Percentiles rank a stretch among this genome's conserved stretches.
Conservation (phyloP, 1,284 basidiomycete genomes). For the Cutaneotrichosporon cutaneum region DNA sequence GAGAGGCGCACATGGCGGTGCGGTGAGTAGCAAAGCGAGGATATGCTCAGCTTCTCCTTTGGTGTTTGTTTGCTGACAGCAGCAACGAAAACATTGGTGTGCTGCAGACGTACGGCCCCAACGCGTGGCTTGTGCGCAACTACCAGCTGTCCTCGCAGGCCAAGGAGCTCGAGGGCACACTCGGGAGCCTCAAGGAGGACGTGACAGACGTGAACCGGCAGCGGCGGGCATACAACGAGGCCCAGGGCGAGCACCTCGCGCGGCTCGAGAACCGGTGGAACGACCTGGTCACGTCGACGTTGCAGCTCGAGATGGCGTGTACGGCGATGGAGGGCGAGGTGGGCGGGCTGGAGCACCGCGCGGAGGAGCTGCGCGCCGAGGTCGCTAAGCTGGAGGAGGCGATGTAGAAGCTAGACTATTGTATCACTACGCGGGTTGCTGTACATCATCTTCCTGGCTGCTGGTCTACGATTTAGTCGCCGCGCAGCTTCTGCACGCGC, state of each 20-base stretch:
- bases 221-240: slow-evolving; percentile 66
- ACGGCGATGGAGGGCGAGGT: slow-evolving; percentile 50
- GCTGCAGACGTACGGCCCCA: slow-evolving; percentile 80
- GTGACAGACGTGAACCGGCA: slow-evolving; percentile 80
- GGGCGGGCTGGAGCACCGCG: slow-evolving; percentile 38
- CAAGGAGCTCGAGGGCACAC: slow-evolving; percentile 67
- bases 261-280: slow-evolving; percentile 50
- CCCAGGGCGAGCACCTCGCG: slow-evolving; percentile 44
- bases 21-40: slow-evolving; percentile 58
- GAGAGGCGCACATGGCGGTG: slow-evolving; percentile 84
- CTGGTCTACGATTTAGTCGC: slow-evolving; percentile 59
- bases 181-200: slow-evolving; percentile 70
- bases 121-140: slow-evolving; percentile 88
- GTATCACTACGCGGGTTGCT: slow-evolving; percentile 11
- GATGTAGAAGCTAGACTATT: slow-evolving; percentile 9
- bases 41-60: not conserved
- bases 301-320: slow-evolving; percentile 53
- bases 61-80: slow-evolving; percentile 14
- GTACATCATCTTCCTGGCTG: slow-evolving; percentile 3
- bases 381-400: slow-evolving; percentile 39
- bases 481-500: slow-evolving; percentile 93
- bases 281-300: slow-evolving; percentile 46
- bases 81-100: slow-evolving; percentile 83
- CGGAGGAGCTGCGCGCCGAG: slow-evolving; percentile 41
- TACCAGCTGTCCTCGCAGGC: slow-evolving; percentile 77